A percentile compares a stretch with the other conserved stretches of the same genome.
These are phyloP conservation scores for Neopestalotiopsis clavispora DNA, from an alignment of 2,329 filamentous ascomycete species.

Conservation along the genomic window DNA sequence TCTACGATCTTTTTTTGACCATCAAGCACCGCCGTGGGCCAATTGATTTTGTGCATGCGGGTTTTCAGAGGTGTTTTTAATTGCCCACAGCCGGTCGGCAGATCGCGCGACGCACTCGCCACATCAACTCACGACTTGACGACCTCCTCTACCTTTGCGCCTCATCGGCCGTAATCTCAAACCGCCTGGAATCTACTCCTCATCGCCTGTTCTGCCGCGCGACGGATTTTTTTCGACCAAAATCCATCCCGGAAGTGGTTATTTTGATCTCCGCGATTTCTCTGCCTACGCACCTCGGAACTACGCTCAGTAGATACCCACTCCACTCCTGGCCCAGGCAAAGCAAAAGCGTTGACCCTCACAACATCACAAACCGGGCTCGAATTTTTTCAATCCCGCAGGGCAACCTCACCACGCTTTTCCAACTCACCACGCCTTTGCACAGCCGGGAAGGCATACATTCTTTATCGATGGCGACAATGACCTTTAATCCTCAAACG, in stretches of 20 bases:
- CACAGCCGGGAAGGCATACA: slow-evolving; percentile 2
- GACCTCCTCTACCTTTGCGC: slow-evolving; percentile 24
- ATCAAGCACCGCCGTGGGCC: slow-evolving; percentile 18
- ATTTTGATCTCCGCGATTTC: neutral
- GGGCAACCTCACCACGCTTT: neutral
- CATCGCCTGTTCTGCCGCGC: slow-evolving; percentile 18
- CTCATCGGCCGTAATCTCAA: neutral
- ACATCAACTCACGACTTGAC: slow-evolving; percentile 25
- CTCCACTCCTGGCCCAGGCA: neutral
- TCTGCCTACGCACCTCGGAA: neutral
- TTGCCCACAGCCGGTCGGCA: slow-evolving; percentile 42
- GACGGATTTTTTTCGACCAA: slow-evolving; percentile 3
- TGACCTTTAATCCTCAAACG: slow-evolving; percentile 71
- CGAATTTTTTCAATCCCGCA: neutral
- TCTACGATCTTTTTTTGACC: slow-evolving; percentile 6
- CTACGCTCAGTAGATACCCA: neutral
- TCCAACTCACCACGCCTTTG: neutral
- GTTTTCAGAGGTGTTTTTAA: slow-evolving; percentile 36
- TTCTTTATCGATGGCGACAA: slow-evolving; percentile 48
- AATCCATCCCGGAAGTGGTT: neutral
- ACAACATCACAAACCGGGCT: slow-evolving; percentile 1
- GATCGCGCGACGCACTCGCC: slow-evolving; percentile 41
- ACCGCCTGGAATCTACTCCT: slow-evolving; percentile 15
- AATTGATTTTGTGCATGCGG: slow-evolving; percentile 37
- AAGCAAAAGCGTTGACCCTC: slow-evolving; percentile 3